Conservation (phyloP, 495 filamentous ascomycete genomes). For the Penicillium subrubescens region DNA sequence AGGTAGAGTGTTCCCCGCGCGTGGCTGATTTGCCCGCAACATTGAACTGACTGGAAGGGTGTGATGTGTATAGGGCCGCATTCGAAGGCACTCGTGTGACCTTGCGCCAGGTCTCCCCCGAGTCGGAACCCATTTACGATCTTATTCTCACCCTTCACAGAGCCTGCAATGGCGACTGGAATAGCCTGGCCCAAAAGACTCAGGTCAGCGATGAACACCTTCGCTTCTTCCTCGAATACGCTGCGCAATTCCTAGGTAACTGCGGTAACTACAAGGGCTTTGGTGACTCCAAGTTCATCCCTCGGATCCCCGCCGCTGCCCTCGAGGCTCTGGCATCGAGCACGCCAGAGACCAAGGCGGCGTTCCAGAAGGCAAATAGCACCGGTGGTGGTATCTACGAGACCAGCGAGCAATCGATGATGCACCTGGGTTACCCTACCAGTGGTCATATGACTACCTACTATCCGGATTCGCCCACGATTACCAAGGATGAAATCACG, state of each 20-base stretch:
- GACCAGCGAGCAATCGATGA: constrained; percentile 60
- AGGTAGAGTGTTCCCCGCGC: constrained; percentile 50
- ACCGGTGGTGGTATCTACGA: constrained; percentile 73
- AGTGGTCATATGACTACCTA: constrained; percentile 87
- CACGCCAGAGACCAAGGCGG: constrained; percentile 59
- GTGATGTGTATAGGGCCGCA: constrained; percentile 62
- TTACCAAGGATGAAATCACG: constrained; percentile 82
- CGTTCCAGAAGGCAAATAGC: constrained; percentile 60
- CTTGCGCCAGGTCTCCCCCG: constrained; percentile 84
- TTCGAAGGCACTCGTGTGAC: constrained; percentile 85
- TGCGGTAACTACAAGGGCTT: constrained; percentile 95
- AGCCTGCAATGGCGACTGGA: constrained; percentile 77
- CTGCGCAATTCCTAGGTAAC: constrained; percentile 88
- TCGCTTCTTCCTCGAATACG: constrained; percentile 80
- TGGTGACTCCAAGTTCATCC: constrained; percentile 93
- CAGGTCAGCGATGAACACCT: constrained; percentile 70
- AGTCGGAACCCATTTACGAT: constrained; percentile 89
- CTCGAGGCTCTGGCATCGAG: constrained; percentile 71
- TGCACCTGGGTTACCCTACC: constrained; percentile 86
- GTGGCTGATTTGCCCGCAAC: background rate
- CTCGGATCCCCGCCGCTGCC: constrained; percentile 65
- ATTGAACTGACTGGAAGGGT: constrained; percentile 14
- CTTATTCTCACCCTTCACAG: constrained; percentile 82
- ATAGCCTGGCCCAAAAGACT: constrained; percentile 65
- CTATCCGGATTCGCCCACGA: constrained; percentile 84